Percentiles rank a stretch among this genome's conserved stretches.
Conservation (phyloP, 129 eudicot genomes). For the Scalesia atractyloides region DNA sequence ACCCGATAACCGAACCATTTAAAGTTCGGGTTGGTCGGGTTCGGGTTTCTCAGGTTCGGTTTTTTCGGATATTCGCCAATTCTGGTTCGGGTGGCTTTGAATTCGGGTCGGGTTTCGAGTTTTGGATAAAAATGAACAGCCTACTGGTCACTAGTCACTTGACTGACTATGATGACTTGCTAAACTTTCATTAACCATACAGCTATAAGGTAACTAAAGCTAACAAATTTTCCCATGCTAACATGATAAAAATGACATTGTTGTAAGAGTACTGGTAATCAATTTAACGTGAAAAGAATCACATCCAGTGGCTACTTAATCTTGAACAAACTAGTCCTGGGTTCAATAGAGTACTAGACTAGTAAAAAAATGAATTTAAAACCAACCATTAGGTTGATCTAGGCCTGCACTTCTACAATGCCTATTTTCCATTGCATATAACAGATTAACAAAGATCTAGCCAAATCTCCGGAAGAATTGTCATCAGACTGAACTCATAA, state of each 20-base stretch:
- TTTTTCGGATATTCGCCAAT: too few species aligned
- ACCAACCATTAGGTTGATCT: background rate
- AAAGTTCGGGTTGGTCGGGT: too few species aligned
- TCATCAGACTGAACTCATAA: background rate
- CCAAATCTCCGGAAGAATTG: background rate
- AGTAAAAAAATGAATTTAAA: background rate
- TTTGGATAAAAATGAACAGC: too few species aligned
- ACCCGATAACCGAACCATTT: too few species aligned
- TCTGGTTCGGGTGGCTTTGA: too few species aligned
- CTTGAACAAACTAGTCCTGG: background rate
- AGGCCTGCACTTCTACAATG: background rate
- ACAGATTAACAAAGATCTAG: background rate
- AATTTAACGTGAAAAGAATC: background rate
- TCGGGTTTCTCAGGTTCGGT: too few species aligned
- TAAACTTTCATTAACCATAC: background rate
- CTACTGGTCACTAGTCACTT: background rate
- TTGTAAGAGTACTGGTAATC: background rate
- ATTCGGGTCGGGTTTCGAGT: too few species aligned
- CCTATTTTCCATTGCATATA: background rate
- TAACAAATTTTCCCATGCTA: background rate
- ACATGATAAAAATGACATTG: constrained; percentile 2
- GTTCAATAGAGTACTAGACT: background rate
- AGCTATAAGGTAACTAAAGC: background rate
- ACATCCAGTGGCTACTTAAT: background rate
- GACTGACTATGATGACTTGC: background rate